phyloP scores from a whole-genome alignment of 78 protist species.

The Chrysochromulina tobinii region DNA sequence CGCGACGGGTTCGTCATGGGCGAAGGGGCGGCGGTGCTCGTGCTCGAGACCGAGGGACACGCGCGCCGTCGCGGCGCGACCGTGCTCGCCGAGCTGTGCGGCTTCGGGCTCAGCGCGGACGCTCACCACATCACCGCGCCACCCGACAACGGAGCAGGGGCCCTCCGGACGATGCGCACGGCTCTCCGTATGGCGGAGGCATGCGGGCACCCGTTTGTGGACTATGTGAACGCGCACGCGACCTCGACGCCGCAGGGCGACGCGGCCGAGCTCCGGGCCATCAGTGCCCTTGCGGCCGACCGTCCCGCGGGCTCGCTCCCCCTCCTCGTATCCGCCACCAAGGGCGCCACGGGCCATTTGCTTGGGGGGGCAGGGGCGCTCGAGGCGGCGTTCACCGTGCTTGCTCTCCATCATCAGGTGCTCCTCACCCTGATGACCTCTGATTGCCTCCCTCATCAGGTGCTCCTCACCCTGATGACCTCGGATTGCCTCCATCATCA shows the following conservation, averaged over 20 bases:
- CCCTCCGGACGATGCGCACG: constrained; percentile 73
- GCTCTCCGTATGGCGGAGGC: no score
- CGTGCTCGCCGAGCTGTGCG: constrained; percentile 68
- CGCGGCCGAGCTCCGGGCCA: neutral
- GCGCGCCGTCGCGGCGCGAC: constrained; percentile 63
- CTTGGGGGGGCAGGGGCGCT: constrained; percentile 98
- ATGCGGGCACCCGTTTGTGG: constrained; percentile 41
- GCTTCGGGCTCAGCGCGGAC: constrained; percentile 73
- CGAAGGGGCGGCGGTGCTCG: constrained; percentile 85
- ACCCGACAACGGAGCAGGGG: constrained; percentile 72
- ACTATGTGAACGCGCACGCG: constrained; percentile 93
- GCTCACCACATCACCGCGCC: constrained; percentile 90
- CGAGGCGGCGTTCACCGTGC: constrained; percentile 81
- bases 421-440: neutral
- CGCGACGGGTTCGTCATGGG: constrained; percentile 92
- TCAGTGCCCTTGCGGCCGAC: neutral
- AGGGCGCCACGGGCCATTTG: constrained; percentile 93
- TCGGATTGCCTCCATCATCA: neutral
- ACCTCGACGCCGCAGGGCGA: constrained; percentile 90
- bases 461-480: constrained; percentile 34
- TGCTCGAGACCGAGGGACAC: constrained; percentile 50
- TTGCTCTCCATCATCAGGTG: constrained; percentile 2
- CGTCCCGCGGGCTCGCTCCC: neutral
- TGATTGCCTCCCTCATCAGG: neutral
- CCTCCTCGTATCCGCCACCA: neutral